Base-by-base conservation (phyloP, 176 grass and related monocot species). In the Otatea glauca region DNA sequence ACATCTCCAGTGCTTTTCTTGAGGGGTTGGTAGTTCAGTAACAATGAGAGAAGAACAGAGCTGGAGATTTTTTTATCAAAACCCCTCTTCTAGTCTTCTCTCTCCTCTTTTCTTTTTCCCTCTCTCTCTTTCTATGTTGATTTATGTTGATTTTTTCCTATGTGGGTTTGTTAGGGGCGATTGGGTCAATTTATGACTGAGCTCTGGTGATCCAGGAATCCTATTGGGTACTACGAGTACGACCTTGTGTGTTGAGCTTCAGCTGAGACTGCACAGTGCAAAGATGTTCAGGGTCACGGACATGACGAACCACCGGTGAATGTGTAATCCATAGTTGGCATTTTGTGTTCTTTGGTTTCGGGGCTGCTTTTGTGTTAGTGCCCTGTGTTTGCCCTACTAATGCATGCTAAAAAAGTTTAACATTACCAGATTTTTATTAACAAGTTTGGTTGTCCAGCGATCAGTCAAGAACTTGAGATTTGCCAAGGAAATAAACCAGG, bases 21-120 rank as follows among this genome's bases (percentile, higher is more conserved):
- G 49, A 42, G 29, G 59, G n/a, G 48, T 68, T 77, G 80, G 86
- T 80, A 21, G 54, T 5, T 78, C 48, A 86, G 71, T 70, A 84
- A 70, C 68, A 44, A 82, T 38, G 38, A 76, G 72, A 72, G 81
- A 17, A 86, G 66, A 71, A 88, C 78, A 77, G 43, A 9, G 48
- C 64, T 50, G 21, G 13, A 45, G 68, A 43, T 45, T 79, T 86
- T 39, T 29, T 6, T 9, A 84, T 66, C 60, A 21, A 56, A 56
- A 42, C 27, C 45, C 42, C 34, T 25, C 62, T n/a, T 39, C 10
- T 10, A 24, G 4, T 53, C 23, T 1, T 38, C 23, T 6, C 70
- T 24, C 51, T 38, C 35, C 4, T 3, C 9, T 32, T 44, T 18
- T 38, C 34, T 4, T 25, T 59, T 21, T 5, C 1, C 23, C 21